Conservation (phyloP, 805 yeast species). For the Candida xyloterini region DNA sequence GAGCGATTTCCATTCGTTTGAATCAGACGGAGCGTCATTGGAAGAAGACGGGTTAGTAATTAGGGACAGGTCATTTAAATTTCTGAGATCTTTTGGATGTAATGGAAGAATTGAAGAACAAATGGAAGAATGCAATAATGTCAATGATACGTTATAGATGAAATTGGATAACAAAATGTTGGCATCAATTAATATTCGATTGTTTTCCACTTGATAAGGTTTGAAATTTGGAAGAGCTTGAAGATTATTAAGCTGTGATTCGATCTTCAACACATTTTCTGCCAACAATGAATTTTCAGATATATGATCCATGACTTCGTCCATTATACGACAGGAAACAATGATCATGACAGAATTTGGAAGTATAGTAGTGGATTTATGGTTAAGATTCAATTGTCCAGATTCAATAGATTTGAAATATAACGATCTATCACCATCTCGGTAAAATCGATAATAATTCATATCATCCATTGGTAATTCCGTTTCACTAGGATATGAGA, state of each 20-base stretch:
- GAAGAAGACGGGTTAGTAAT: no score
- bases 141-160: conserved; percentile 27
- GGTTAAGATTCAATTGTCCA: conserved; percentile 16
- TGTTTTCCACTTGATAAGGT: conserved; percentile 18
- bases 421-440: conserved; percentile 13
- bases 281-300: conserved; percentile 26
- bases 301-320: conserved; percentile 36
- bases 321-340: conserved; percentile 30
- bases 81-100: conserved; percentile 26
- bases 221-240: conserved; percentile 15
- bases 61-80: no score
- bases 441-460: conserved; percentile 17
- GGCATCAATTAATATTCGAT: conserved; percentile 34
- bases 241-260: conserved; percentile 24
- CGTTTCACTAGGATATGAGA: conserved; percentile 32
- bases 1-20: conserved; percentile 32
- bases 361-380: conserved; percentile 10
- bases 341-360: conserved; percentile 33
- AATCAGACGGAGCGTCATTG: conserved; percentile 17
- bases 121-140: conserved; percentile 29
- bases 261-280: conserved; percentile 24
- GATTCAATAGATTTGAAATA: conserved; percentile 13
- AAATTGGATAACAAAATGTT: conserved; percentile 34
- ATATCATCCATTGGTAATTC: conserved; percentile 36
- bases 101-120: conserved; percentile 37